Evolutionary conservation across 2,329 filamentous ascomycete genomes (phyloP).

Genomic region (Scortechinia acanthostroma): DNA sequence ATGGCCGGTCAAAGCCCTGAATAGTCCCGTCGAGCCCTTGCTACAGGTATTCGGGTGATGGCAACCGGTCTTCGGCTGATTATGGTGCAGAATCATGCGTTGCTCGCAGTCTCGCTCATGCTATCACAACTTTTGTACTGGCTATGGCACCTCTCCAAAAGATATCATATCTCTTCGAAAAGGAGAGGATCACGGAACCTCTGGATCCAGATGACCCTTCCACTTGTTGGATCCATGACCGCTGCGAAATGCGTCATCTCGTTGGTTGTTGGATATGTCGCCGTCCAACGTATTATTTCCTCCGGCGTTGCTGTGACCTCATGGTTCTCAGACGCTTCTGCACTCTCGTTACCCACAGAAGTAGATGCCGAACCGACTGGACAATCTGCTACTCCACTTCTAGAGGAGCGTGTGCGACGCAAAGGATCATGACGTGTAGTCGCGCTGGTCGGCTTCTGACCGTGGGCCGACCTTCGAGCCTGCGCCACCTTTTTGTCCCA

Average conservation of each 20-base stretch:
- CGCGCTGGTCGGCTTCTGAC: neutral
- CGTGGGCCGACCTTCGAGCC: too few relatives aligned
- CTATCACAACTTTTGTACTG: too few relatives aligned
- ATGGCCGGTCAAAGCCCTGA: neutral
- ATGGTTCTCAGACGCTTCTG: neutral
- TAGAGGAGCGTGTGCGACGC: neutral
- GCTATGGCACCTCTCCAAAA: too few relatives aligned
- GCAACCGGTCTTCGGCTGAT: too few relatives aligned
- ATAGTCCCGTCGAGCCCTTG: too few relatives aligned
- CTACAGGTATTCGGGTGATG: too few relatives aligned
- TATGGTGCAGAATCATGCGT: too few relatives aligned
- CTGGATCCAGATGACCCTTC: neutral
- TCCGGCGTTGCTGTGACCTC: neutral
- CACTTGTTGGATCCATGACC: neutral
- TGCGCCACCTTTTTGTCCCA: too few relatives aligned
- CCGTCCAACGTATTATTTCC: neutral
- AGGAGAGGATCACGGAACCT: too few relatives aligned
- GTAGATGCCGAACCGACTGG: neutral
- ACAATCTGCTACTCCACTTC: neutral
- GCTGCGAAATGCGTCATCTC: neutral
- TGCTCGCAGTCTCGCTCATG: too few relatives aligned
- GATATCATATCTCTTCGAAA: too few relatives aligned
- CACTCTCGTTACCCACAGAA: neutral
- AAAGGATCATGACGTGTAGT: neutral
- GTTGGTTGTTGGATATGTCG: neutral